Base-by-base conservation (phyloP, 768 basidiomycete genomes). In the Strobilomyces confusus region DNA sequence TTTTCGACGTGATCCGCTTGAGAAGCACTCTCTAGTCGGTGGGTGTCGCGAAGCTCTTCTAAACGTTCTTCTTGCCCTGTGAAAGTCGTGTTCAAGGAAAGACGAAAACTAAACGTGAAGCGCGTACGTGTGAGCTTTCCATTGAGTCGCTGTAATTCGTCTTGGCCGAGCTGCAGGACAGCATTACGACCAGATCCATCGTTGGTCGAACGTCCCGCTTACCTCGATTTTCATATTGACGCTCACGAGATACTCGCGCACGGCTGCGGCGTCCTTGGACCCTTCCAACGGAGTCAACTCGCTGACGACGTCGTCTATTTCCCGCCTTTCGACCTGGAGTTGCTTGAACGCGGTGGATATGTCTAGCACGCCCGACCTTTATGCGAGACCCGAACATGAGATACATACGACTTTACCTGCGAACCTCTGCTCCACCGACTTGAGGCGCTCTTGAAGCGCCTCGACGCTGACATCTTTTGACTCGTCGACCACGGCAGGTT, bases 1-100 rank as follows among this genome's bases (percentile, higher is more conserved):
- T 79, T 79, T 58, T 86, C 82, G 41, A 92, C 82, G 56, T 88
- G 83, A 37, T 86, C 80, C 4, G 80, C 82, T 57, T 88, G 89
- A 14, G 92, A 94, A n/a, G 78, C 69, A 13, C 81, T 82, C 70
- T 95, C 93, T 9, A 90, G 75, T 14, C 77, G 79, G 64, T 95
- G 94, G 8, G 83, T 90, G 57, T 93, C 89, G 33, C 84, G 84
- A 0, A 98, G 73, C 65, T 97, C 93, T 58, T 89, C 87, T 12
- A 92, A 77, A 9, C 87, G 87, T 48, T 83, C 84, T 51, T 91
- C 91, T 72, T 95, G 92, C 14, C 84, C 93, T 95, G 59, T 37
- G 48, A 13, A 47, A 46, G 40, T 20, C 45, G 63, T 26, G 48
- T 58, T 15, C 9, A 29, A 29, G 9, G 9, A 15, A 42, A n/a